Conservation (phyloP, 2,329 filamentous ascomycete species). For the Knufia fluminis region DNA sequence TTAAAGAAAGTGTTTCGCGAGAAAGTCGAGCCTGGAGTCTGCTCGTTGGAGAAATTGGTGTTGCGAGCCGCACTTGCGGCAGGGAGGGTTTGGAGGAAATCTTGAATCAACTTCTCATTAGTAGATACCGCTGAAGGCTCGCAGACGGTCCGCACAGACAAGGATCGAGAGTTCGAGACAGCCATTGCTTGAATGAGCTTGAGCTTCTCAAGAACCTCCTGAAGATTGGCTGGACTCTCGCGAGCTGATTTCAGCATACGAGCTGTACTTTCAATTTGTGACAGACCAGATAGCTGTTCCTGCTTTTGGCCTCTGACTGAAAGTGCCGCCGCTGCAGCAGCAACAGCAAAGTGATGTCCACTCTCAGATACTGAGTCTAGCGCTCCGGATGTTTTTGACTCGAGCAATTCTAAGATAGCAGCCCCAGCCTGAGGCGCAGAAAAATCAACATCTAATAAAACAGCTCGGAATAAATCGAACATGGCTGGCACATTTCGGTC, state of each 20-base stretch:
- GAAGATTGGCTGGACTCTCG: slow-evolving; percentile 57
- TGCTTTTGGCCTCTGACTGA: slow-evolving; percentile 61
- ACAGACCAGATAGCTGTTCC: slow-evolving; percentile 83
- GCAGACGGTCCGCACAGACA: slow-evolving; percentile 80
- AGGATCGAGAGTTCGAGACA: slow-evolving; percentile 54
- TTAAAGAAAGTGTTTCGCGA: slow-evolving; percentile 74
- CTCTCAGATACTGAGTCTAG: slow-evolving; percentile 86
- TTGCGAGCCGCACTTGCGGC: slow-evolving; percentile 31
- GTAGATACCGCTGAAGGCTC: slow-evolving; percentile 59
- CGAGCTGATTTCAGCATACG: slow-evolving; percentile 61
- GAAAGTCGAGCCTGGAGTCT: slow-evolving; percentile 30
- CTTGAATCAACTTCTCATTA: slow-evolving; percentile 62
- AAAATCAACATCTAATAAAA: slow-evolving; percentile 84
- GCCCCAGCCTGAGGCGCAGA: slow-evolving; percentile 69
- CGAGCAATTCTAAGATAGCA: slow-evolving; percentile 77
- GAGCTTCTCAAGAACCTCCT: slow-evolving; percentile 70
- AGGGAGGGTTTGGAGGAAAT: slow-evolving; percentile 59
- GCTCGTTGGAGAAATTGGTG: slow-evolving; percentile 17
- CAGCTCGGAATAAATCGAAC: slow-evolving; percentile 71
- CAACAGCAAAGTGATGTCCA: slow-evolving; percentile 77
- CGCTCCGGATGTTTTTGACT: slow-evolving; percentile 77
- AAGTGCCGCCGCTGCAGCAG: slow-evolving; percentile 71
- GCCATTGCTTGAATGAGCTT: slow-evolving; percentile 76
- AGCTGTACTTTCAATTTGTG: slow-evolving; percentile 77
- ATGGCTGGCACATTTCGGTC: slow-evolving; percentile 85